Evolutionary conservation across 805 yeast species (phyloP).

Genomic region (Saturnispora sanitii): DNA sequence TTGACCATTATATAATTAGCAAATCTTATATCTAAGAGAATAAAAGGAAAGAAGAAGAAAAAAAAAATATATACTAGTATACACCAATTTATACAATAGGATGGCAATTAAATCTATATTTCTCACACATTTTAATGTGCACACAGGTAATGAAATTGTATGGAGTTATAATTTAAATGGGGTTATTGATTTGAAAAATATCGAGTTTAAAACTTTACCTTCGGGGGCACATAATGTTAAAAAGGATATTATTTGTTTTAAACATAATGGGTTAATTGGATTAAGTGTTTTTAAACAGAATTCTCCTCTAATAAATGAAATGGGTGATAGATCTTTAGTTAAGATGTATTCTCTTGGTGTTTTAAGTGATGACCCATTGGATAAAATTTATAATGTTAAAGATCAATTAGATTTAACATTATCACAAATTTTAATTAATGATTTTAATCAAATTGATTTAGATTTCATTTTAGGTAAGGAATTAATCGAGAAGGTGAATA

Average conservation of each 20-base stretch:
- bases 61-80: neutral
- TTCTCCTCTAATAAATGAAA: conserved; percentile 11
- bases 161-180: conserved; percentile 29
- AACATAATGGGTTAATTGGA: conserved; percentile 33
- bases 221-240: conserved; percentile 52
- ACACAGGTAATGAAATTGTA: conserved; percentile 38
- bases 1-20: neutral
- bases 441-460: conserved; percentile 14
- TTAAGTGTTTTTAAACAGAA: conserved; percentile 43
- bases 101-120: conserved; percentile 30
- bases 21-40: neutral
- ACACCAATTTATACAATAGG: neutral
- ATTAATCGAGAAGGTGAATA: neutral
- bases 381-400: conserved; percentile 34
- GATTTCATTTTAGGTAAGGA: conserved; percentile 8
- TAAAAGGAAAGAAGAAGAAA: neutral
- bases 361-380: conserved; percentile 35
- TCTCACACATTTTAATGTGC: conserved; percentile 43
- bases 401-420: conserved; percentile 36
- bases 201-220: conserved; percentile 60
- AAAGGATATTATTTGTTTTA: conserved; percentile 47
- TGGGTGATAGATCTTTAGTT: conserved; percentile 33
- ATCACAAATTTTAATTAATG: conserved; percentile 20
- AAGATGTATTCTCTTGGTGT: conserved; percentile 60
- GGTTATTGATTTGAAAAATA: conserved; percentile 28